Base-by-base conservation (phyloP, 306 rosid genomes). In the Sophora flavescens region DNA sequence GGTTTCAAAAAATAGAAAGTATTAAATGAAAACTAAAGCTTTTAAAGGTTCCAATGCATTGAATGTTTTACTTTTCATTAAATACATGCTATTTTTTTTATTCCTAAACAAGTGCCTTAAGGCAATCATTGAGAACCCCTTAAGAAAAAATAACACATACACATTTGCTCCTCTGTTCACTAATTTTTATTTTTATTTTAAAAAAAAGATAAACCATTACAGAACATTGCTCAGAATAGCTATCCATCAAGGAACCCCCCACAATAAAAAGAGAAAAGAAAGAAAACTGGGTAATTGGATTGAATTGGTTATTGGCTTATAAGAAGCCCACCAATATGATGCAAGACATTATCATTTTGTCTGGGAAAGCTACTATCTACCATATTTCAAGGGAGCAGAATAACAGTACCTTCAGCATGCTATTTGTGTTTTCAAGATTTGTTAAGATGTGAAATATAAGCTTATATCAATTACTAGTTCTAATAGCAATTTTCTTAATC, bases 351-450 rank as follows among this genome's bases (percentile, higher is more conserved):
- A n/a, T 41, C 48, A 13, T 39, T 57, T 68, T 26, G 18, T 59
- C 30, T 17, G 17, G 39, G 48, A 41, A 53, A 77, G 64, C 30
- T 42, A 75, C 38, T 38, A 66, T 44, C 67, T 42, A 38, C 28
- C 60, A 44, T 58, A 32, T 68, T 18, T 58, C 9, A 57, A 54
- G 52, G 59, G 35, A 76, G 50, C 26, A 30, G 41, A 65, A 53
- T 28, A 76, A 76, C 18, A 39, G 53, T 63, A 36, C 8, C 44
- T 50, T 52, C 56, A 65, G 30, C 58, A 18, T 53, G 67, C 48
- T 65, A 42, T 41, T 53, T 26, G 63, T 69, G 48, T 51, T 69
- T 48, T 35, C 74, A 69, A 69, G 74, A 8, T 50, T 28, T 1
- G 44, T 30, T 13, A 67, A 26, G 9, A 48, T 30, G 39, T 59